Evolutionary conservation across 2,329 filamentous ascomycete genomes (phyloP).

Genomic region (Penicillium sp.): DNA sequence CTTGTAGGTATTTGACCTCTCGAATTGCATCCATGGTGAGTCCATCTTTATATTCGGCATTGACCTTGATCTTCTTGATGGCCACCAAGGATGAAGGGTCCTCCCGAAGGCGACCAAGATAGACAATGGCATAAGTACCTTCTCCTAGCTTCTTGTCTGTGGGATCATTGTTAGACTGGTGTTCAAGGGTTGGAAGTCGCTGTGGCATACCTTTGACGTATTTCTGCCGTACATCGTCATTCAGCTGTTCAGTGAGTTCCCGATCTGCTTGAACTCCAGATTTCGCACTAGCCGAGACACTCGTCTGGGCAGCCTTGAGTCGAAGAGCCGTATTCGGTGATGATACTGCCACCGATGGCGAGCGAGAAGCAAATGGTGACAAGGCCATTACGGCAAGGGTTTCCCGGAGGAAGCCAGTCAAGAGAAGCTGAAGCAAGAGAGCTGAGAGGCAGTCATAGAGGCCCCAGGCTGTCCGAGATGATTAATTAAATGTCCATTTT

Average conservation of each 20-base stretch:
- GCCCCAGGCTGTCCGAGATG: too few species aligned
- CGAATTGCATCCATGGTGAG: slow-evolving; percentile 91
- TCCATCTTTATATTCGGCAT: slow-evolving; percentile 68
- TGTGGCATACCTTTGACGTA: slow-evolving; percentile 69
- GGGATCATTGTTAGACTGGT: neutral
- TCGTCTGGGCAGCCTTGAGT: slow-evolving; percentile 31
- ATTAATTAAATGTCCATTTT: too few species aligned
- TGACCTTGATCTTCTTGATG: slow-evolving; percentile 52
- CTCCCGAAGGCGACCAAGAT: slow-evolving; percentile 70
- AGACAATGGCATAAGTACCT: slow-evolving; percentile 95
- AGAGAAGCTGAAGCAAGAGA: neutral
- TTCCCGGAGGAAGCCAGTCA: too few species aligned
- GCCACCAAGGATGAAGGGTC: slow-evolving; percentile 73
- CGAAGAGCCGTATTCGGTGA: slow-evolving; percentile 31
- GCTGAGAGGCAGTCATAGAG: neutral
- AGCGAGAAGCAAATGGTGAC: slow-evolving; percentile 40
- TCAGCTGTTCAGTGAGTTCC: slow-evolving; percentile 65
- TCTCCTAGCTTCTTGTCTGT: slow-evolving; percentile 84
- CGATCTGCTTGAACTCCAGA: slow-evolving; percentile 26
- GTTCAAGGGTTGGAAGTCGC: neutral
- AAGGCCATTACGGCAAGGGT: slow-evolving; percentile 32
- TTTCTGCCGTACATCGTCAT: slow-evolving; percentile 75
- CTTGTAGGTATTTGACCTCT: slow-evolving; percentile 91
- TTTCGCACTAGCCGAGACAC: slow-evolving; percentile 14
- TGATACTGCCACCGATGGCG: slow-evolving; percentile 32